These are phyloP conservation scores for Crithidia sp. DNA, from an alignment of 208 protist species.

Conservation along the genomic window DNA sequence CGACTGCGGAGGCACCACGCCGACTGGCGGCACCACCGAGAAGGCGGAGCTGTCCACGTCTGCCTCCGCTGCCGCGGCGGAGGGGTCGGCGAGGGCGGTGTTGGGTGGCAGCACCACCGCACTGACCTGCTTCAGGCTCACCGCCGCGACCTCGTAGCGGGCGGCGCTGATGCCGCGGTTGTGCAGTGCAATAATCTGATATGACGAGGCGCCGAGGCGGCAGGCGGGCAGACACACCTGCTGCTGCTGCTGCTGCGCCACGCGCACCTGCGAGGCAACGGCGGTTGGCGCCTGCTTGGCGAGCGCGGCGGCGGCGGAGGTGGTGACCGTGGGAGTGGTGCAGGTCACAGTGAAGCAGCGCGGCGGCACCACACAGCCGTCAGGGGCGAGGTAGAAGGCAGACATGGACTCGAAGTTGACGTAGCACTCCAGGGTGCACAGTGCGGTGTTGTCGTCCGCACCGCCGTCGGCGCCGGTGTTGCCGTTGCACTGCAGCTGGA, in stretches of 20 bases:
- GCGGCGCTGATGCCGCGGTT: constrained; percentile 61
- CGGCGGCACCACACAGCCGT: constrained; percentile 76
- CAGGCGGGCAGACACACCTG: constrained; percentile 60
- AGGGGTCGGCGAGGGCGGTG: constrained; percentile 1
- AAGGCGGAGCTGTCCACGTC: constrained; percentile 43
- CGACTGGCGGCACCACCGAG: constrained; percentile 50
- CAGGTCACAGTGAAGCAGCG: constrained; percentile 79
- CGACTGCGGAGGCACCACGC: constrained; percentile 58
- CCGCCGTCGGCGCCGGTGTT: constrained; percentile 11
- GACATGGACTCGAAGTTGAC: constrained; percentile 88
- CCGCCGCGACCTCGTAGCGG: constrained; percentile 44
- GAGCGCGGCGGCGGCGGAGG: not conserved
- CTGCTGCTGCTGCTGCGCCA: not conserved
- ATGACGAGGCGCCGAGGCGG: constrained; percentile 46
- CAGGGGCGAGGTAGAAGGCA: constrained; percentile 74
- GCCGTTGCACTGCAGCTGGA: constrained; percentile 28
- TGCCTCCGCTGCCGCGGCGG: constrained; percentile 9
- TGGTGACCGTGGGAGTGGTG: constrained; percentile 8
- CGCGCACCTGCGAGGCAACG: constrained; percentile 16
- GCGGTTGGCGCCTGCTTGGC: constrained; percentile 14
- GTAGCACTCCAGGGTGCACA: constrained; percentile 86
- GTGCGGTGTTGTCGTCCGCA: constrained; percentile 15
- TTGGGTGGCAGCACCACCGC: constrained; percentile 40
- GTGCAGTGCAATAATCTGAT: constrained; percentile 67
- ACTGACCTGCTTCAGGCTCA: constrained; percentile 54